Evolutionary conservation across 257 asterid species (phyloP).

Genomic region (Penstemon eatonii): DNA sequence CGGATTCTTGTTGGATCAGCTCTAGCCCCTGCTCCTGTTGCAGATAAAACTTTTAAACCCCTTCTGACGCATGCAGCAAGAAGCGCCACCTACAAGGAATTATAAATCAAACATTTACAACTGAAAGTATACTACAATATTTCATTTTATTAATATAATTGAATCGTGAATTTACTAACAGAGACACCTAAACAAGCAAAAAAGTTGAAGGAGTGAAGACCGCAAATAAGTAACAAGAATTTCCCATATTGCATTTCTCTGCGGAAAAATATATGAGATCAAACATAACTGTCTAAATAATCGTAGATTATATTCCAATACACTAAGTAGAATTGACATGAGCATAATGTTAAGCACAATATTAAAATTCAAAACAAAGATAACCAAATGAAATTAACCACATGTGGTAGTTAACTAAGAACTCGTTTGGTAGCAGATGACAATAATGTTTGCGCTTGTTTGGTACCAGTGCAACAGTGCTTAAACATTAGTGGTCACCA

Average conservation of each 20-base stretch:
- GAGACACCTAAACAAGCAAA: neutral
- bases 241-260: slow-evolving; percentile 9
- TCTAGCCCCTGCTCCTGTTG: slow-evolving; percentile 99
- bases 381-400: slow-evolving; percentile 1
- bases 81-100: slow-evolving; percentile 73
- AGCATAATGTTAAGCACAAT: neutral
- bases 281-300: neutral
- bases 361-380: neutral
- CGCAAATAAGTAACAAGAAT: neutral
- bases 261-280: neutral
- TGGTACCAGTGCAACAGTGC: too few species aligned
- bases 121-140: slow-evolving; percentile 5
- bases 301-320: slow-evolving; percentile 4
- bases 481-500: too few species aligned
- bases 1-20: slow-evolving; percentile 98
- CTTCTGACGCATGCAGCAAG: slow-evolving; percentile 92
- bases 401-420: neutral
- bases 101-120: slow-evolving; percentile 21
- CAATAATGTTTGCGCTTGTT: too few species aligned
- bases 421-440: neutral
- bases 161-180: slow-evolving; percentile 19
- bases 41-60: slow-evolving; percentile 91
- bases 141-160: slow-evolving; percentile 2
- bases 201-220: neutral
- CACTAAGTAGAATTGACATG: neutral